Conservation (phyloP, 306 rosid genomes). For the Ammopiptanthus mongolicus region DNA sequence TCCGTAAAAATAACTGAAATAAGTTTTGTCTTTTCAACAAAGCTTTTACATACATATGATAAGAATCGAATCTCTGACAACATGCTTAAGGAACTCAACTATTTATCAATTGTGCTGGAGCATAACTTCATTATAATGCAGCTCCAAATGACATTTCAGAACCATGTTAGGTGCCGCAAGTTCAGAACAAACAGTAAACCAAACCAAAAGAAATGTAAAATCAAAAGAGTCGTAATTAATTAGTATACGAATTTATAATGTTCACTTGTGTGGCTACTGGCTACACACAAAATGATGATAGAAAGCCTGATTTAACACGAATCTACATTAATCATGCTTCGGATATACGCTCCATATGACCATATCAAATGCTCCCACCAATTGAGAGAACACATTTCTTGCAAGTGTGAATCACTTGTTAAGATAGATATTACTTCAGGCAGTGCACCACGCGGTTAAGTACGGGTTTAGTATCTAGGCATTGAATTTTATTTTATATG, state of each 20-base stretch:
- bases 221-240: not conserved
- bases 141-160: not conserved
- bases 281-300: not conserved
- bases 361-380: not conserved
- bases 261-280: not conserved
- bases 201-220: not conserved
- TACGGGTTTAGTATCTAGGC: no score
- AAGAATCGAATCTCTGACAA: no score
- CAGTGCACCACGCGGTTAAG: not conserved
- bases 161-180: not conserved
- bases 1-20: no score
- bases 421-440: not conserved
- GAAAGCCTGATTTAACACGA: not conserved
- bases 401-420: not conserved
- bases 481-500: no score
- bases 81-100: no score
- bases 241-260: not conserved
- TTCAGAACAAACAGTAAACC: not conserved
- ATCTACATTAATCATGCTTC: not conserved
- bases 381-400: not conserved
- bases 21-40: no score
- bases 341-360: not conserved
- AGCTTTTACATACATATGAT: no score
- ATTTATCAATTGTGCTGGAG: no score
- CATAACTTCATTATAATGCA: not conserved